These are phyloP conservation scores for Nemania serpens DNA, from an alignment of 2,329 filamentous ascomycete species.

Conservation along the genomic window DNA sequence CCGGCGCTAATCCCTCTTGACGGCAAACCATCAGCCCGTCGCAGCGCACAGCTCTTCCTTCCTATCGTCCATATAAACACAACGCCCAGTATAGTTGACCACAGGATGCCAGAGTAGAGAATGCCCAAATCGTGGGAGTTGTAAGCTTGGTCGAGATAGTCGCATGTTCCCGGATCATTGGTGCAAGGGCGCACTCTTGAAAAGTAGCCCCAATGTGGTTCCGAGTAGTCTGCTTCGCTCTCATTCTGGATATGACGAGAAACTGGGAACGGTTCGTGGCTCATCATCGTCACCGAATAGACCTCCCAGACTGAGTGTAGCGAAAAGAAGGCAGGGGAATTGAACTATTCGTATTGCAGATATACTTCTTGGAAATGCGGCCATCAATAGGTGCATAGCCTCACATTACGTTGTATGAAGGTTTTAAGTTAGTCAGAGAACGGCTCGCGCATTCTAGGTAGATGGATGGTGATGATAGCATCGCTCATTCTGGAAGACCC, in stretches of 20 bases:
- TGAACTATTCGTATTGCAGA: too few relatives aligned
- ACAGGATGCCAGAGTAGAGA: constrained; percentile 56
- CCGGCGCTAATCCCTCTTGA: constrained; percentile 25
- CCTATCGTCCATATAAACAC: constrained; percentile 50
- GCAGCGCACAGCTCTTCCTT: constrained; percentile 28
- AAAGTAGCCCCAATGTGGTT: constrained; percentile 62
- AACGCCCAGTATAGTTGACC: constrained; percentile 51
- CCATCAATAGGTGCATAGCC: too few relatives aligned
- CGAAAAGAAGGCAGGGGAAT: neutral
- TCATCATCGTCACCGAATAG: constrained; percentile 29
- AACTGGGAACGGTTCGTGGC: constrained; percentile 26
- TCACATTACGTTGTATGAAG: too few relatives aligned
- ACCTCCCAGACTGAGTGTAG: neutral
- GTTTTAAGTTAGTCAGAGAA: too few relatives aligned
- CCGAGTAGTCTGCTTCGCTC: constrained; percentile 44
- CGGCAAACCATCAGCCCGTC: neutral
- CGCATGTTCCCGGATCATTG: constrained; percentile 61
- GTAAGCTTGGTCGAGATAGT: constrained; percentile 60
- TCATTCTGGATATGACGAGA: constrained; percentile 52
- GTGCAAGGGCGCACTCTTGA: constrained; percentile 59
- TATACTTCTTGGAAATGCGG: too few relatives aligned
- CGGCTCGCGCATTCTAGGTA: too few relatives aligned
- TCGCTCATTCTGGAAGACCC: too few relatives aligned
- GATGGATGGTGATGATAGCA: too few relatives aligned
- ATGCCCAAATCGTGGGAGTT: constrained; percentile 54